Percentiles rank a stretch among this genome's conserved stretches.
Evolutionary conservation across 768 basidiomycete species (phyloP).

Genomic region (Mrakia frigida): DNA sequence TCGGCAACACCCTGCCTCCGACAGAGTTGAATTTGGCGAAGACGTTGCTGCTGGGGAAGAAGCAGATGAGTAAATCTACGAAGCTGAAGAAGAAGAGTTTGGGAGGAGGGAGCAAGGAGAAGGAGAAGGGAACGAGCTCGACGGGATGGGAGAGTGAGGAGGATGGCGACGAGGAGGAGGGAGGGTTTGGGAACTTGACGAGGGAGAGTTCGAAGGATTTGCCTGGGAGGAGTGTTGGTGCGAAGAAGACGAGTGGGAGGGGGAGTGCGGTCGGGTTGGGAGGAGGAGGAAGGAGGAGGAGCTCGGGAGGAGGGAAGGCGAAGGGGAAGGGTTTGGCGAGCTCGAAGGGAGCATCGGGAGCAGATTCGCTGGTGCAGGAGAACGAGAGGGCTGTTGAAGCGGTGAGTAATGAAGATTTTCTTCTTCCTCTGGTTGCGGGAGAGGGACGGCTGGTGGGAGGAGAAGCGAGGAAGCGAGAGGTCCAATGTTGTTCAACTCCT

Average conservation of each 20-base stretch:
- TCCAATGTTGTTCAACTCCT: no score
- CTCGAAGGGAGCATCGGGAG: no score
- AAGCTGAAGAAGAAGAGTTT: not conserved
- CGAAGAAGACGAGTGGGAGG: constrained; percentile 41
- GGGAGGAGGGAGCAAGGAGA: not conserved
- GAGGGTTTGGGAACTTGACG: not conserved
- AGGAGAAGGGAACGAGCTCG: not conserved
- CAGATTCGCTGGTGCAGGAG: no score
- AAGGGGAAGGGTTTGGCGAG: no score
- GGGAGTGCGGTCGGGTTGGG: not conserved
- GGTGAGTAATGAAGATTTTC: no score
- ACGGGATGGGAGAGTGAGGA: not conserved
- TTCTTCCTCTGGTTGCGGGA: no score
- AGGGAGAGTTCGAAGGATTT: constrained; percentile 60
- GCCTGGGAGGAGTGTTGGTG: constrained; percentile 89
- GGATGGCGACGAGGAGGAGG: not conserved
- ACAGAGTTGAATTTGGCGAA: not conserved
- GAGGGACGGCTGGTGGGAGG: no score
- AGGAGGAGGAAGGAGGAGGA: not conserved
- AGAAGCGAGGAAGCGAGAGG: no score
- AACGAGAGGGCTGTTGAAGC: no score
- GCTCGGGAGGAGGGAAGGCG: not conserved
- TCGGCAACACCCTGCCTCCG: not conserved
- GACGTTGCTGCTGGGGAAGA: not conserved
- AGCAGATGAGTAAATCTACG: not conserved